phyloP scores from a whole-genome alignment of 345 rosid genomes.

The Durio zibethinus region DNA sequence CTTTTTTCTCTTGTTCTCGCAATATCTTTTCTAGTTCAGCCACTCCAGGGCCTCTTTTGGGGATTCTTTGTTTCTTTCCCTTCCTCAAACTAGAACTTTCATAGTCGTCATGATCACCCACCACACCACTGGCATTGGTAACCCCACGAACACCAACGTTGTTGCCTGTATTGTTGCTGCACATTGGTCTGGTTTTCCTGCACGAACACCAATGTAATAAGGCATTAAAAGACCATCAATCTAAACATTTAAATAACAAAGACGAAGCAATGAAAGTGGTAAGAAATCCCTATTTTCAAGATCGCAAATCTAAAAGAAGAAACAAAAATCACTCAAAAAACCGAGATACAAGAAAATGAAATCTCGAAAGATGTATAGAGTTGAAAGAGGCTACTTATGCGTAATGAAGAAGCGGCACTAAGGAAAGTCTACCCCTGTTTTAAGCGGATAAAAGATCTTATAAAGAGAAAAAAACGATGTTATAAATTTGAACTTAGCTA shows the following conservation, averaged over 20 bases:
- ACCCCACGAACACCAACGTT: conserved; percentile 25
- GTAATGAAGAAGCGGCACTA: conserved; percentile 39
- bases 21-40: conserved; percentile 80
- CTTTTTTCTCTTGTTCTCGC: conserved; percentile 47
- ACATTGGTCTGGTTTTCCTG: conserved; percentile 29
- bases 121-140: not conserved
- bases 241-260: conserved; percentile 14
- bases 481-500: conserved; percentile 9
- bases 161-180: conserved; percentile 43
- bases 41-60: conserved; percentile 76
- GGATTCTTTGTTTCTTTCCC: conserved; percentile 41
- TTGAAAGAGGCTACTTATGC: conserved; percentile 44
- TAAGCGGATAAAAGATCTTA: conserved; percentile 39
- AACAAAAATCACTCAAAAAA: conserved; percentile 40
- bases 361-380: conserved; percentile 45
- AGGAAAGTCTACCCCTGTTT: conserved; percentile 47
- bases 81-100: conserved; percentile 37
- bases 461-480: conserved; percentile 11
- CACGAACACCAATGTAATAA: no score
- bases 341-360: conserved; percentile 56
- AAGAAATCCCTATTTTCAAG: conserved; percentile 35
- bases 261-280: conserved; percentile 21
- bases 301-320: conserved; percentile 35
- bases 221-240: conserved; percentile 14
- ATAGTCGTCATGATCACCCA: conserved; percentile 24